phyloP scores from a whole-genome alignment of 139 green algal species.

The Axilococcus clingmanii region DNA sequence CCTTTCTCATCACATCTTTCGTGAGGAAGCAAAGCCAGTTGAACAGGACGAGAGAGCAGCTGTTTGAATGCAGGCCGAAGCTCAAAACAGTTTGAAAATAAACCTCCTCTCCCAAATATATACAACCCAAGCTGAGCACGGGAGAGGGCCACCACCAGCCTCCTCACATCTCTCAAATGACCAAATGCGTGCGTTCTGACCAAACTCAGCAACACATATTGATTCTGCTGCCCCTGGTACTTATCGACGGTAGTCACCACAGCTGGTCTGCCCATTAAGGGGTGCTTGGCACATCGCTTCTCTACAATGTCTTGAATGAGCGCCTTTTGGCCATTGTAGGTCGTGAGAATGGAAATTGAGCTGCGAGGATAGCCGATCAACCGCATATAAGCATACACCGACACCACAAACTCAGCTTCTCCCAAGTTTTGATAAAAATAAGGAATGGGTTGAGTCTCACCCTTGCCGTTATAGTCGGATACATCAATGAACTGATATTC shows the following conservation, averaged over 20 bases:
- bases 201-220: slow-evolving; percentile 91
- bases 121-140: slow-evolving; percentile 90
- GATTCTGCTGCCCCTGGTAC: slow-evolving; percentile 97
- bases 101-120: slow-evolving; percentile 70
- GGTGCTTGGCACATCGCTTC: slow-evolving; percentile 72
- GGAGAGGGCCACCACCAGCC: slow-evolving; percentile 91
- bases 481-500: slow-evolving; percentile 94
- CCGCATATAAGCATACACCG: slow-evolving; percentile 86
- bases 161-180: slow-evolving; percentile 90
- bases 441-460: slow-evolving; percentile 72
- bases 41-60: slow-evolving; percentile 63
- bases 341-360: slow-evolving; percentile 93
- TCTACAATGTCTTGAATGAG: slow-evolving; percentile 88
- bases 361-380: slow-evolving; percentile 85
- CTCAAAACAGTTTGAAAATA: slow-evolving; percentile 94
- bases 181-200: slow-evolving; percentile 85
- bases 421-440: slow-evolving; percentile 97
- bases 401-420: slow-evolving; percentile 90
- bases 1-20: slow-evolving; percentile 14
- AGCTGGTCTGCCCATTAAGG: slow-evolving; percentile 6
- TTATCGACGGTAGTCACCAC: slow-evolving; percentile 87
- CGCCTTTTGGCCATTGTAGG: slow-evolving; percentile 97
- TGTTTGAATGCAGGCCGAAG: slow-evolving; percentile 75
- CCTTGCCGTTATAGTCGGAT: slow-evolving; percentile 65
- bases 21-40: slow-evolving; percentile 60